phyloP scores from a whole-genome alignment of 371 early-diverging fungal genomes.

The Mucor lusitanicus region DNA sequence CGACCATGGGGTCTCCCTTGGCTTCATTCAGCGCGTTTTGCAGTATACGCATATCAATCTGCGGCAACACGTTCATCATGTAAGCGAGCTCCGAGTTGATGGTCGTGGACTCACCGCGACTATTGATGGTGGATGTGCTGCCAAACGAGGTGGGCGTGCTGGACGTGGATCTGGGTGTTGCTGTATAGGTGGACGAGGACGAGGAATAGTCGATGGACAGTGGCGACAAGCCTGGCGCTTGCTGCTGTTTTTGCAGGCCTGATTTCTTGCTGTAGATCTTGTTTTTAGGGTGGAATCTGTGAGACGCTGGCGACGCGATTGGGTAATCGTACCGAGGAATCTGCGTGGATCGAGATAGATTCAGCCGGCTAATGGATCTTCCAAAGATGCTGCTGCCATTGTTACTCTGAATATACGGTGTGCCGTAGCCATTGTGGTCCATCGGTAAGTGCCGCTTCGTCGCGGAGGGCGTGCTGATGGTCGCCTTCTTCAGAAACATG shows the following conservation, averaged over 20 bases:
- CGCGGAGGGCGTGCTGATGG: conserved; percentile 3
- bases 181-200: background rate
- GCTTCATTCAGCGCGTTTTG: conserved; percentile 23
- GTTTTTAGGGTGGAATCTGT: background rate
- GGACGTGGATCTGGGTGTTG: conserved; percentile 13
- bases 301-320: background rate
- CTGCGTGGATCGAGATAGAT: conserved; percentile 15
- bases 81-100: conserved; percentile 6
- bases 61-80: conserved; percentile 24
- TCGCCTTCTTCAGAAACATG: conserved; percentile 23
- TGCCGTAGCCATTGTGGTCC: background rate
- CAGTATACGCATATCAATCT: conserved; percentile 17
- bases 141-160: conserved; percentile 20
- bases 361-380: conserved; percentile 20
- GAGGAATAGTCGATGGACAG: background rate
- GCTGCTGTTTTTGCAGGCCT: background rate
- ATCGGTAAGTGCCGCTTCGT: background rate
- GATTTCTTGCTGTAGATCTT: background rate
- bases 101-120: background rate
- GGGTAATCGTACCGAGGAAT: conserved; percentile 18
- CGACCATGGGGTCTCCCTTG: conserved; percentile 26
- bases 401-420: background rate
- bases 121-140: background rate
- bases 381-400: conserved; percentile 17
- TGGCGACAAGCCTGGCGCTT: background rate